Evolutionary conservation across 805 yeast genomes (phyloP), one percentile per base, ranked within the genome.

Genomic region (Metschnikowia orientalis): DNA sequence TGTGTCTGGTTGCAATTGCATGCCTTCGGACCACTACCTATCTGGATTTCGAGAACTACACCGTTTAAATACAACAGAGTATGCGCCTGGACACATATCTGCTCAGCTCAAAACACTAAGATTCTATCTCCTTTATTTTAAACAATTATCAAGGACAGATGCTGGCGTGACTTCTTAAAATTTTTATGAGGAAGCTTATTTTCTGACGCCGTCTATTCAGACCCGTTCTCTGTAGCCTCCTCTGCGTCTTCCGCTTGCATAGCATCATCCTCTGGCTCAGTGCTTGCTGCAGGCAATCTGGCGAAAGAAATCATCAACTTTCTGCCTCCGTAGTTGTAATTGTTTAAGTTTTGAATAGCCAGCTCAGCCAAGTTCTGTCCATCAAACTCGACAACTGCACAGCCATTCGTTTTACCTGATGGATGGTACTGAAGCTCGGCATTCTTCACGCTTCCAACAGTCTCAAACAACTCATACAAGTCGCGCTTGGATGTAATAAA

Each of bases 401-500:
- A 63, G 18, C 97, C 97, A 2, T 81, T 68, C 11, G 95, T 77
- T 51, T 79, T 72, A 23, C 90, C 90, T 22, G 61, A 59, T 4
- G 67, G 54, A 39, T 48, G 51, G 48, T 57, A 73, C 55, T 79
- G 85, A 40, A 90, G 69, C 56, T 86, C 95, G 13, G 96, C 95
- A 26, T 71, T 71, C 24, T 59, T 65, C 11, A 90, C 86, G 30
- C 73, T 63, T 14, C 95, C 95, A 34, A 88, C 75, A 22, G 90
- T 81, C 54, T 81, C 90, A 55, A 89, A 89, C 38, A 90, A 70
- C 45, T 89, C 96, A 44, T 69, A 75, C 44, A 90, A 71, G 59
- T 90, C 97, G 37, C 81, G 79, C 45, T 80, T 79, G 19, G 87
- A 76, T n/a, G 97, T 89, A 32, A 88, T 81, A 70, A 76, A 86